A percentile compares a stretch with the other conserved stretches of the same genome.
Conservation (phyloP, 2,329 filamentous ascomycete species). For the Diaporthe nobilis region DNA sequence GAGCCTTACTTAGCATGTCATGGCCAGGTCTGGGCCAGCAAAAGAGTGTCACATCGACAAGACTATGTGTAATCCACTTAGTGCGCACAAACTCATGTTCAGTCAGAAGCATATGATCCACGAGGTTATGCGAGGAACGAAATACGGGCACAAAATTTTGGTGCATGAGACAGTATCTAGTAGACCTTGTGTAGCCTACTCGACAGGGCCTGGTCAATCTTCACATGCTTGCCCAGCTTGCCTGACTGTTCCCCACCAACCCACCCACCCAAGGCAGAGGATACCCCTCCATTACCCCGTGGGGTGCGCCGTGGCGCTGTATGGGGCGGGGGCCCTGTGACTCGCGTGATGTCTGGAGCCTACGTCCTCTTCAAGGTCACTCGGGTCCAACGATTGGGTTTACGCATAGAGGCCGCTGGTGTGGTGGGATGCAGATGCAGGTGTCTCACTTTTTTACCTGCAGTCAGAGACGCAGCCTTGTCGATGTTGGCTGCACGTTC, state of each 20-base stretch:
- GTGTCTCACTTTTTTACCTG: constrained; percentile 1
- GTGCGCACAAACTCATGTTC: not conserved
- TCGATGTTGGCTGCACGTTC: not conserved
- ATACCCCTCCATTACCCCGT: constrained; percentile 27
- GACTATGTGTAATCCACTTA: not conserved
- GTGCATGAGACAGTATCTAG: not conserved
- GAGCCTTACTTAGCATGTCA: not conserved
- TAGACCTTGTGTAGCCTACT: not conserved
- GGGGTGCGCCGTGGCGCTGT: constrained; percentile 23
- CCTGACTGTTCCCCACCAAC: constrained; percentile 12
- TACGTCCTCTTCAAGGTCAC: not conserved
- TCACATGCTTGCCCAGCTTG: constrained; percentile 25
- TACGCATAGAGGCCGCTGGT: not conserved
- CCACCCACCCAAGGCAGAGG: not conserved
- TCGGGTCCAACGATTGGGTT: not conserved
- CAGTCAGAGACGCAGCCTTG: constrained; percentile 19
- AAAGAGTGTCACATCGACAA: not conserved
- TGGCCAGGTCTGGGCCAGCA: not conserved
- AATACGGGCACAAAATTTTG: not conserved
- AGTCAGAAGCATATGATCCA: not conserved
- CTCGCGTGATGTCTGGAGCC: not conserved
- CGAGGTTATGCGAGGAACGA: not conserved
- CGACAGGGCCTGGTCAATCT: not conserved
- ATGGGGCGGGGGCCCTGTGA: not conserved
- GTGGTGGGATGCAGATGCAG: constrained; percentile 5